Evolutionary conservation across 179 eudicot species (phyloP), one percentile per base, ranked within the genome.

Genomic region (Gypsophila paniculata): DNA sequence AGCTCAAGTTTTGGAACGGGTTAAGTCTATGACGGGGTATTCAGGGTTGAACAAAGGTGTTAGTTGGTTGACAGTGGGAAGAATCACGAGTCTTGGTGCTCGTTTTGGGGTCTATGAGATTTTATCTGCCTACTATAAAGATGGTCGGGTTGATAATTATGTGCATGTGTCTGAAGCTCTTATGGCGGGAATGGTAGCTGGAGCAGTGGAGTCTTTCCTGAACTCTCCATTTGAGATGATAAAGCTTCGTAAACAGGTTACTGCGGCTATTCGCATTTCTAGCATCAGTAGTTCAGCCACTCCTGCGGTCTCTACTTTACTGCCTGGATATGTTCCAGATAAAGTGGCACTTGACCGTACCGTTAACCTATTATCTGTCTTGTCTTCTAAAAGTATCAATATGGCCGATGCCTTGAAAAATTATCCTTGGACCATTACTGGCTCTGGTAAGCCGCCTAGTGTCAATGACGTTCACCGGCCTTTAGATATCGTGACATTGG

Each of bases 381-480:
- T 94, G 49, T 71, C 86, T 34, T 73, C 83, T 39, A 86, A 82
- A 55, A 73, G 79, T 74, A 61, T 69, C n/a, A 79, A 86, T 65
- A 70, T 91, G 60, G 64, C 64, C 17, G 86, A 77, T 75, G 86
- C 86, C 26, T 72, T 94, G 74, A 89, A 78, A 86, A 90, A 88
- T 72, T 83, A 89, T 73, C 97, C 99, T 0, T 94, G 99, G 99
- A 91, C 86, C 87, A 88, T 94, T 86, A 86, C 97, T 59, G 99
- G 99, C 26, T 88, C 99, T 72, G 99, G 97, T 38, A 87, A 81
- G 77, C 84, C 94, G 46, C 99, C 99, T 68, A 75, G 91, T 75
- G 90, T 87, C 44, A 76, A 70, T 70, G 84, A 89, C 72, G 96
- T 94, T 49, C 83, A 77, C 64, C 74, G 72, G 58, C 84, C 82